A percentile compares a stretch with the other conserved stretches of the same genome.
These are phyloP conservation scores for Trametes elegans DNA, from an alignment of 768 basidiomycete species.

Conservation along the genomic window DNA sequence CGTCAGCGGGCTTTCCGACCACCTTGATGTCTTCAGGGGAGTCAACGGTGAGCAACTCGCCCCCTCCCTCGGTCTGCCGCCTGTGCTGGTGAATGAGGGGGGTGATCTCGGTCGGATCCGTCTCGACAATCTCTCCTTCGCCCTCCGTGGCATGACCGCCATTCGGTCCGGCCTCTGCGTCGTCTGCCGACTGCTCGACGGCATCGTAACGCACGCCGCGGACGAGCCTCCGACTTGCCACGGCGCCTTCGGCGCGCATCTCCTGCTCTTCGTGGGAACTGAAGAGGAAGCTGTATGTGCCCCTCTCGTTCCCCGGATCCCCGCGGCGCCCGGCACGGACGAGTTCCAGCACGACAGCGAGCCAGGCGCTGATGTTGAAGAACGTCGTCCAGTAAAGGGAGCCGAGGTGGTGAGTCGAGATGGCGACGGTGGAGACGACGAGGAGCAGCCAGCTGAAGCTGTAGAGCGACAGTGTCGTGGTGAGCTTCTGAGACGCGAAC, in stretches of 20 bases:
- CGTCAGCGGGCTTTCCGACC: constrained; percentile 20
- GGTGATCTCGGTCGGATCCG: constrained; percentile 53
- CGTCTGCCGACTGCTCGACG: background rate
- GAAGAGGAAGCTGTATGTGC: constrained; percentile 11
- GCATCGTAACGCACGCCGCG: constrained; percentile 26
- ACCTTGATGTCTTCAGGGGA: constrained; percentile 8
- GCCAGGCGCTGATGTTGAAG: constrained; percentile 48
- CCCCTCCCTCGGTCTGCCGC: constrained; percentile 15
- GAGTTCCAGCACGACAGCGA: constrained; percentile 38
- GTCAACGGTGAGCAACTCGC: constrained; percentile 20
- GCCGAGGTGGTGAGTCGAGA: constrained; percentile 43
- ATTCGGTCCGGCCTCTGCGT: background rate
- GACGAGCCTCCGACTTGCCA: constrained; percentile 19
- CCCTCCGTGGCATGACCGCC: constrained; percentile 20
- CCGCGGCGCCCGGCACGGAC: constrained; percentile 35
- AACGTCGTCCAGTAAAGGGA: constrained; percentile 56
- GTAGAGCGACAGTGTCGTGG: constrained; percentile 52
- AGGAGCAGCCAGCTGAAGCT: constrained; percentile 59
- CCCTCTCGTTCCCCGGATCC: constrained; percentile 19
- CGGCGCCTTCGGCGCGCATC: constrained; percentile 7
- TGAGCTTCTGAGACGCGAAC: constrained; percentile 47
- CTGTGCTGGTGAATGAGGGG: constrained; percentile 46
- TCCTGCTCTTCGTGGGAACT: constrained; percentile 5
- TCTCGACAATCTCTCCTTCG: constrained; percentile 29
- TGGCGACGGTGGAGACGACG: constrained; percentile 45